Conservation (phyloP, 2,329 filamentous ascomycete genomes). For the Ceratocystis variospora region DNA sequence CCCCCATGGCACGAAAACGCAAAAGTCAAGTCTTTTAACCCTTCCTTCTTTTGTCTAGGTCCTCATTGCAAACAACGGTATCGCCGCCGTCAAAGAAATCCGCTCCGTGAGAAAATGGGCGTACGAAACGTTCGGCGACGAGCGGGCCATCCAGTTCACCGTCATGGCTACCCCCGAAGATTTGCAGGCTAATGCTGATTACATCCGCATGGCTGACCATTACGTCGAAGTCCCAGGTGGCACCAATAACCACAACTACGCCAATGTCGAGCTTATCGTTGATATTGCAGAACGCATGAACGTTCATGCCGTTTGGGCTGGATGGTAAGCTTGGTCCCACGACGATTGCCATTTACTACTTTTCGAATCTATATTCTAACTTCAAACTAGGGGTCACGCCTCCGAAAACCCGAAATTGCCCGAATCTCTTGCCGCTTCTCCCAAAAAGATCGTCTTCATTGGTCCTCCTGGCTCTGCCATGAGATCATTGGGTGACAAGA, state of each 20-base stretch:
- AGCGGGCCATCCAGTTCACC: constrained; percentile 95
- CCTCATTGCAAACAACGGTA: constrained; percentile 98
- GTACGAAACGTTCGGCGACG: constrained; percentile 98
- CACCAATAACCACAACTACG: constrained; percentile 99
- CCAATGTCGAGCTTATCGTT: constrained; percentile 97
- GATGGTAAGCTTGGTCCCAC: constrained; percentile 55
- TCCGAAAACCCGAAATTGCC: constrained; percentile 97
- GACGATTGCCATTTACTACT: neutral
- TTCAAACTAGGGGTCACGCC: constrained; percentile 63
- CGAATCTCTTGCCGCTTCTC: constrained; percentile 87
- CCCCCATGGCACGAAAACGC: neutral
- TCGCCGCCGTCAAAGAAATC: constrained; percentile 98
- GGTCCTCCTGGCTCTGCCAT: constrained; percentile 95
- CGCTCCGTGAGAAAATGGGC: constrained; percentile 99
- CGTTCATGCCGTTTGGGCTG: constrained; percentile 96
- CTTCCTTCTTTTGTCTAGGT: constrained; percentile 44
- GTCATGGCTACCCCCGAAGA: constrained; percentile 99
- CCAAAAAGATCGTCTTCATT: constrained; percentile 98
- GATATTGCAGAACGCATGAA: constrained; percentile 97
- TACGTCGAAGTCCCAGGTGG: constrained; percentile 98
- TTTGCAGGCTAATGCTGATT: constrained; percentile 92
- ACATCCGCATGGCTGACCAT: constrained; percentile 98
- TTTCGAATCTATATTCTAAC: constrained; percentile 2
- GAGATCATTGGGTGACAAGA: constrained; percentile 98
- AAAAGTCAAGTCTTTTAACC: neutral